Evolutionary conservation across 345 rosid species (phyloP).

Genomic region (Geranium brycei): DNA sequence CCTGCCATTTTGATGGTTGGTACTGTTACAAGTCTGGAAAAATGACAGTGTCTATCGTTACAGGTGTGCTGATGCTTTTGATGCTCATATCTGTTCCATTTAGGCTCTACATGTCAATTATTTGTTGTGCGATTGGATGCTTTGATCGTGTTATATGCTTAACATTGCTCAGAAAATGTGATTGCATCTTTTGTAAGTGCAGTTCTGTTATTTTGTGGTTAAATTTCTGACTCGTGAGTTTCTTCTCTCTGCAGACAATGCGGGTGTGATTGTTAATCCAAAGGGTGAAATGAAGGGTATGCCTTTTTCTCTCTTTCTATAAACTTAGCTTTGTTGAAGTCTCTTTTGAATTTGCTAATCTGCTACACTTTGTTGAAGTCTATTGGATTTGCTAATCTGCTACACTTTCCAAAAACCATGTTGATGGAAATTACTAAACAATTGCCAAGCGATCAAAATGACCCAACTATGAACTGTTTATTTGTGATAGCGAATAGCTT

Average conservation of each 20-base stretch:
- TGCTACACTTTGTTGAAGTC: no score
- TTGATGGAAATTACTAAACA: no score
- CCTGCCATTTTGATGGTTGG: constrained; percentile 15
- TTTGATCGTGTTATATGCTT: no score
- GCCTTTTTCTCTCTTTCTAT: not conserved
- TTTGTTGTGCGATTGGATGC: no score
- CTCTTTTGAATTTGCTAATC: no score
- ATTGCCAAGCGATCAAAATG: no score
- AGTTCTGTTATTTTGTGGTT: not conserved
- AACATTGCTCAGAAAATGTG: no score
- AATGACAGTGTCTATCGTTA: constrained; percentile 38
- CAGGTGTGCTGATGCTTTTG: constrained; percentile 26
- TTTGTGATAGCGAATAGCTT: no score
- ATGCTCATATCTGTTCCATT: constrained; percentile 64
- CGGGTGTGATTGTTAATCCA: not conserved
- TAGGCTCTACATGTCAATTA: constrained; percentile 23
- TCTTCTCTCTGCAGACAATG: not conserved
- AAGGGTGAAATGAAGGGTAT: not conserved
- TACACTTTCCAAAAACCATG: no score
- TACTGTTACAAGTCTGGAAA: constrained; percentile 68
- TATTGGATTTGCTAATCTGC: no score
- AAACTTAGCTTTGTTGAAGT: no score
- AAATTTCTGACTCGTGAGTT: not conserved
- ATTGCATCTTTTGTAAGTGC: not conserved
- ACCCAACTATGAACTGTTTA: no score